Percentiles rank a stretch among this genome's conserved stretches.
These are phyloP conservation scores for Haplosporangium sp. DNA, from an alignment of 371 early-diverging fungal genomes.

Conservation along the genomic window DNA sequence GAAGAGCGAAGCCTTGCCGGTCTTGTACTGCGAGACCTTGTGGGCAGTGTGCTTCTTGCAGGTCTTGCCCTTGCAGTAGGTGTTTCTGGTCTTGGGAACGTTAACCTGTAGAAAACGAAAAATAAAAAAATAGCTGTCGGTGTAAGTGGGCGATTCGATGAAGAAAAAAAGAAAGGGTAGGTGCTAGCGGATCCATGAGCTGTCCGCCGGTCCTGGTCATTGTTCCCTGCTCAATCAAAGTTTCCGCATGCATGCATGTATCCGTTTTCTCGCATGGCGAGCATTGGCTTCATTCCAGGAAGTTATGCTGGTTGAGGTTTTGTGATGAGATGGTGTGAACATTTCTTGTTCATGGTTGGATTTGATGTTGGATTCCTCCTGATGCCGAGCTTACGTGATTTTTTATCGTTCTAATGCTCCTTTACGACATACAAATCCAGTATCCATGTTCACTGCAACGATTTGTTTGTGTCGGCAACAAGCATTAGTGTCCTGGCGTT, in stretches of 20 bases:
- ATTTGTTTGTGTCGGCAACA: too few relatives aligned
- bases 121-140: background rate
- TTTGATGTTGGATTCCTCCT: too few relatives aligned
- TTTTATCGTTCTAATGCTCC: too few relatives aligned
- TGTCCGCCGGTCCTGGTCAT: background rate
- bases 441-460: too few relatives aligned
- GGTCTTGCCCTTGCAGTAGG: slow-evolving; percentile 93
- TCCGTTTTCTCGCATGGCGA: background rate
- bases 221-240: background rate
- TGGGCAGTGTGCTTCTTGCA: slow-evolving; percentile 98
- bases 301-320: background rate
- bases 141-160: slow-evolving; percentile 31
- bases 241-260: background rate
- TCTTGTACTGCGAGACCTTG: slow-evolving; percentile 99
- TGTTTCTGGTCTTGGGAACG: slow-evolving; percentile 65
- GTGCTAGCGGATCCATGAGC: background rate
- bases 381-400: too few relatives aligned
- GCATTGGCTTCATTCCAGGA: background rate
- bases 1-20: slow-evolving; percentile 97
- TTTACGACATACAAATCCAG: too few relatives aligned
- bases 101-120: slow-evolving; percentile 9
- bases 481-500: too few relatives aligned
- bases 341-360: too few relatives aligned
- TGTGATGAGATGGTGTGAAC: background rate
- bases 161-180: background rate